Conservation (phyloP, 345 rosid genomes). For the Balakata baccata region DNA sequence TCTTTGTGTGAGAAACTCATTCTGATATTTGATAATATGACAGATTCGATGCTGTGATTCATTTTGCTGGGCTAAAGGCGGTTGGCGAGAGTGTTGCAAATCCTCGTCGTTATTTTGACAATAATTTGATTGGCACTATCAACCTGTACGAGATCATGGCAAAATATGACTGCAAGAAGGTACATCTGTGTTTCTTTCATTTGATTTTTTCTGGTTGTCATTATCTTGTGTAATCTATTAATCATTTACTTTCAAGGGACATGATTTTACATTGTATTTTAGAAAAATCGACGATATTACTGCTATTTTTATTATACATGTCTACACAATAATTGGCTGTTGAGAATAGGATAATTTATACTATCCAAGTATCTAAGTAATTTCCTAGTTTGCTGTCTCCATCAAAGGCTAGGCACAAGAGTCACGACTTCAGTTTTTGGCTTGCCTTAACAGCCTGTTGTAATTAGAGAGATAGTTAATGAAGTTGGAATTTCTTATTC, state of each 20-base stretch:
- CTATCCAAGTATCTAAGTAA: no score
- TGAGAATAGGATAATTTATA: background rate
- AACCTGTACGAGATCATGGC: constrained; percentile 69
- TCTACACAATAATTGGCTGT: background rate
- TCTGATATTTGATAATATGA: constrained; percentile 14
- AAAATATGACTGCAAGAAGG: constrained; percentile 72
- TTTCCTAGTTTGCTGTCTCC: background rate
- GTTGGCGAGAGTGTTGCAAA: constrained; percentile 79
- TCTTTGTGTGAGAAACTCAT: background rate
- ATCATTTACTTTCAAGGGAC: background rate
- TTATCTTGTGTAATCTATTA: background rate
- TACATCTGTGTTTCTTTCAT: constrained; percentile 9
- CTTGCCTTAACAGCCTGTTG: background rate
- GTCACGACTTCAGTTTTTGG: background rate
- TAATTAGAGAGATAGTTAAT: background rate
- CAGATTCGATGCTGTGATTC: constrained; percentile 93
- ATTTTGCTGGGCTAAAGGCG: constrained; percentile 92
- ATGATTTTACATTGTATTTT: background rate
- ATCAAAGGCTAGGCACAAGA: background rate
- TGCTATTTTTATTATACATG: background rate
- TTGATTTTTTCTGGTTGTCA: background rate
- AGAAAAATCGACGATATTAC: background rate
- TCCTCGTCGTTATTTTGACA: constrained; percentile 82
- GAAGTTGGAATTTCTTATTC: no score
- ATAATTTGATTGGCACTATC: constrained; percentile 71